These are phyloP conservation scores for Entophlyctis luteolus DNA, from an alignment of 192 early-diverging fungal genomes.

Conservation along the genomic window DNA sequence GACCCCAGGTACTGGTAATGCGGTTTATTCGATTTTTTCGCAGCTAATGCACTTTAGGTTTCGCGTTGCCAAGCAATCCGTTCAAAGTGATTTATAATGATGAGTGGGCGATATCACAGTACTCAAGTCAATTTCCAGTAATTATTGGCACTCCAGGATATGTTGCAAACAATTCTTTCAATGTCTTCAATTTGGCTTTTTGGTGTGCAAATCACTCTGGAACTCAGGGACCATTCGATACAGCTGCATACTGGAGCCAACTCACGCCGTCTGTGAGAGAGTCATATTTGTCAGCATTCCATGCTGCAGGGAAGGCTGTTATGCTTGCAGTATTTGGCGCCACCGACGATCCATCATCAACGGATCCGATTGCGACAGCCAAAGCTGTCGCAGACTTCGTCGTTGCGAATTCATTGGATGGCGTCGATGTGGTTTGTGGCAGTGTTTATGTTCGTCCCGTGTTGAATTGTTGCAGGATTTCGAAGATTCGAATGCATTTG, in stretches of 20 bases:
- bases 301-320: slow-evolving; percentile 29
- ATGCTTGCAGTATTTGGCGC: slow-evolving; percentile 34
- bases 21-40: no score
- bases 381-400: slow-evolving; percentile 32
- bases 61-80: no score
- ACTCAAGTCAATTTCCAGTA: no score
- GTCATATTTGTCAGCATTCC: slow-evolving; percentile 20
- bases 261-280: slow-evolving; percentile 23
- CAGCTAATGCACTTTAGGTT: no score
- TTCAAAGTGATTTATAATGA: no score
- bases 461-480: not conserved
- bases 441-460: not conserved
- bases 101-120: no score
- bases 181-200: slow-evolving; percentile 33
- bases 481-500: not conserved
- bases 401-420: slow-evolving; percentile 33
- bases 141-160: no score
- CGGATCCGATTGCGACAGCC: slow-evolving; percentile 22
- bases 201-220: no score
- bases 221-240: slow-evolving; percentile 20
- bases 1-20: no score
- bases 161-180: slow-evolving; percentile 35
- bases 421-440: slow-evolving; percentile 37
- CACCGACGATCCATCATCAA: slow-evolving; percentile 25
- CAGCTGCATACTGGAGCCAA: slow-evolving; percentile 19